phyloP scores from a whole-genome alignment of 75 land plant genomes.

The Cryptomeria japonica region DNA sequence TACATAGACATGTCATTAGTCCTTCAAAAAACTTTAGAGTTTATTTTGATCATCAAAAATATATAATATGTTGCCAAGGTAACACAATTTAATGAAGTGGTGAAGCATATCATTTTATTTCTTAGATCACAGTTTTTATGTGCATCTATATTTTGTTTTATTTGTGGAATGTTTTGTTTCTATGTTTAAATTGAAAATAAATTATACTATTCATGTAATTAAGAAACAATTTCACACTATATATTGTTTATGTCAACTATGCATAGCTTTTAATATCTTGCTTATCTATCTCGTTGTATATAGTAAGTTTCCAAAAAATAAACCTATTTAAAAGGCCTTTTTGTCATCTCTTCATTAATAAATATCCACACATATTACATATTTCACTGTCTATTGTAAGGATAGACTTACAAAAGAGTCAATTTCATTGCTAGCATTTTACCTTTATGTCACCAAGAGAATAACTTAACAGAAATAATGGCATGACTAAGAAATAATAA shows the following conservation, averaged over 20 bases:
- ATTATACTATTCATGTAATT: too few species aligned
- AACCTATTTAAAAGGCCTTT: not conserved
- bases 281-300: not conserved
- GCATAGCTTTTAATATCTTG: not conserved
- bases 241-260: not conserved
- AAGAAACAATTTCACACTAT: not conserved
- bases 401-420: not conserved
- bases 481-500: not conserved
- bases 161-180: not conserved
- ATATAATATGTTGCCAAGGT: not conserved
- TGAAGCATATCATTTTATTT: not conserved
- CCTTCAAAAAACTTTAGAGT: not conserved
- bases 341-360: not conserved
- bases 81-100: not conserved
- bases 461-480: not conserved
- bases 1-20: not conserved
- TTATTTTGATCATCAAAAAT: not conserved
- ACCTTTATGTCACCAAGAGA: not conserved
- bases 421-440: not conserved
- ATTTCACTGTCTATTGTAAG: not conserved
- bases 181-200: not conserved
- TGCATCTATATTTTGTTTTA: not conserved
- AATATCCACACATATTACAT: not conserved
- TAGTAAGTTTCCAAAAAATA: not conserved
- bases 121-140: not conserved